Conservation (phyloP, 208 protist species). For the Tritrichomonas musculus region DNA sequence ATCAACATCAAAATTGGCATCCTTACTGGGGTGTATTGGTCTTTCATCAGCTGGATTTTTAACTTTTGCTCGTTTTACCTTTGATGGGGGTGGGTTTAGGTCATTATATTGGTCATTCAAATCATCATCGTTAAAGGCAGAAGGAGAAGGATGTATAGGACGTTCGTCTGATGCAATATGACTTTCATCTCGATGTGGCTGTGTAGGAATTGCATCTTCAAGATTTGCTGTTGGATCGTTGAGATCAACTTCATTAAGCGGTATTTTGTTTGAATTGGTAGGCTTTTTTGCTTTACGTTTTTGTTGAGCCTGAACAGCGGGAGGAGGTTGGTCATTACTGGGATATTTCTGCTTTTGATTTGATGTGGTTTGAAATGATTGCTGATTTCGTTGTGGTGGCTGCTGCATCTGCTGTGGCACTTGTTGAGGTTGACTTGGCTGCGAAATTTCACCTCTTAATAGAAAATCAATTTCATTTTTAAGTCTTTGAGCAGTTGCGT, state of each 20-base stretch:
- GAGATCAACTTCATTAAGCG: not conserved
- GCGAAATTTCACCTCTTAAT: not conserved
- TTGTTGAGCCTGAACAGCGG: too few species aligned
- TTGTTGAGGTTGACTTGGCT: not conserved
- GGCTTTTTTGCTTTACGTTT: not conserved
- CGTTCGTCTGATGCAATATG: not conserved
- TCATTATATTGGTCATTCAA: not conserved
- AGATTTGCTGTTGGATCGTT: not conserved
- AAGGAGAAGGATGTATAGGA: not conserved
- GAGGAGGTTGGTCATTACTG: not conserved
- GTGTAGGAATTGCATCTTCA: not conserved
- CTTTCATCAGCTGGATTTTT: not conserved
- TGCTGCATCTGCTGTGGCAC: not conserved
- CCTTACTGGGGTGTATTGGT: not conserved
- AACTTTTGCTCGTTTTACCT: too few species aligned
- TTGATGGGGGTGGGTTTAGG: not conserved
- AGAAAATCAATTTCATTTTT: conserved; percentile 1
- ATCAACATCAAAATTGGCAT: too few species aligned
- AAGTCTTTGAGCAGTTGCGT: not conserved
- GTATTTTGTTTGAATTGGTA: not conserved
- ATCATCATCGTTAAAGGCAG: not conserved
- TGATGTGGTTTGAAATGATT: too few species aligned
- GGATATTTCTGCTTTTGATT: not conserved
- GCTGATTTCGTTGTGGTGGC: not conserved
- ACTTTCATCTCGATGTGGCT: not conserved